Percentiles rank a stretch among this genome's conserved stretches.
Evolutionary conservation across 129 eudicot species (phyloP).

Genomic region (sunflower (Helianthus annuus)): DNA sequence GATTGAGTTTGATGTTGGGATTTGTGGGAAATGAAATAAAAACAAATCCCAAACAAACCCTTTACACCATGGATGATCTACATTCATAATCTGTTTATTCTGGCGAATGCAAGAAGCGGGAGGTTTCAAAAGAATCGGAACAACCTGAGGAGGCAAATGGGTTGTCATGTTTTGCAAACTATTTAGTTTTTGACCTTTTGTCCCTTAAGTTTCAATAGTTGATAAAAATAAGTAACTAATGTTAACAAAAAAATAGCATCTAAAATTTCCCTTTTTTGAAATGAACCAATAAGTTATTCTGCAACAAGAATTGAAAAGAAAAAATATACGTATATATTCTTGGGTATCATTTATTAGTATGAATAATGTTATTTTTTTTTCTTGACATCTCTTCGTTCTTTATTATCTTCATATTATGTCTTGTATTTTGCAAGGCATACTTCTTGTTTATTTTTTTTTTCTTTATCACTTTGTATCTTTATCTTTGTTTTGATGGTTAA

Average conservation of each 20-base stretch:
- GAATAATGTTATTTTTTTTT: too few species aligned
- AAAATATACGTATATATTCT: too few species aligned
- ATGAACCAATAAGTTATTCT: background rate
- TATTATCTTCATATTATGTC: too few species aligned
- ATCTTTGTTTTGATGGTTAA: background rate
- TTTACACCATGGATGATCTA: constrained; percentile 12
- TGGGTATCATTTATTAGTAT: too few species aligned
- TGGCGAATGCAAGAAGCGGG: constrained; percentile 22
- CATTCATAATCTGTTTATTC: constrained; percentile 23
- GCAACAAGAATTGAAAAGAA: too few species aligned
- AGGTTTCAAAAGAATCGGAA: constrained; percentile 47
- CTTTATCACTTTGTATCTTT: background rate
- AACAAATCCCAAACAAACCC: constrained; percentile 39
- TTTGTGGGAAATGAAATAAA: constrained; percentile 26
- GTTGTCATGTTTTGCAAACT: constrained; percentile 8
- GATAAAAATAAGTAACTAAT: background rate
- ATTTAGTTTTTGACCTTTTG: background rate
- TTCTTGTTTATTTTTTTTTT: too few species aligned
- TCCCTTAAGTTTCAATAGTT: constrained; percentile 9
- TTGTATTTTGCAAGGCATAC: too few species aligned
- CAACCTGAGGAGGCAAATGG: constrained; percentile 47
- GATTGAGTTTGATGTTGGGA: constrained; percentile 29
- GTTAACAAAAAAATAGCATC: too few species aligned
- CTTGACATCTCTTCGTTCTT: too few species aligned
- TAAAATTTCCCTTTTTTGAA: background rate